Evolutionary conservation across 345 rosid genomes (phyloP).

Genomic region (Camelina hispida): DNA sequence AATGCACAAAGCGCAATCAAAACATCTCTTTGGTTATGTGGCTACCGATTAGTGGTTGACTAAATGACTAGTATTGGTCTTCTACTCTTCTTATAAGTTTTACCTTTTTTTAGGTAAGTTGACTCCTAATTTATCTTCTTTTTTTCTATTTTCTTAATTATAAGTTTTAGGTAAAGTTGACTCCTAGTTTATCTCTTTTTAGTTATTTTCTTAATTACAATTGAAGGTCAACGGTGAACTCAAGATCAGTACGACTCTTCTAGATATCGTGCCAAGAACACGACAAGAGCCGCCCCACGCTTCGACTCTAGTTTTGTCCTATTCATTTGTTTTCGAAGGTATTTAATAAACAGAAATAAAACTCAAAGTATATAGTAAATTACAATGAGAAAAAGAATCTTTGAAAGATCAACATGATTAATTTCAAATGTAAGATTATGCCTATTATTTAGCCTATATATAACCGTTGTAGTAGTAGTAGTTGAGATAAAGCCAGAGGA

Average conservation of each 20-base stretch:
- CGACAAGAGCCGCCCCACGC: slow-evolving; percentile 52
- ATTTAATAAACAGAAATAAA: not conserved
- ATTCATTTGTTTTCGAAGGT: not conserved
- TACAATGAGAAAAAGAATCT: not conserved
- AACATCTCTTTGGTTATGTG: slow-evolving; percentile 16
- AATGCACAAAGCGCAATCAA: not conserved
- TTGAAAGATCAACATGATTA: not conserved
- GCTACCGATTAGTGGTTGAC: slow-evolving; percentile 35
- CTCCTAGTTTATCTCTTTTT: slow-evolving; percentile 5
- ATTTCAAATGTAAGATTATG: not conserved
- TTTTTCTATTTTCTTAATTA: not conserved
- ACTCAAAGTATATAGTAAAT: not conserved
- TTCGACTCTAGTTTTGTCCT: slow-evolving; percentile 36
- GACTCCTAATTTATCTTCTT: slow-evolving; percentile 22
- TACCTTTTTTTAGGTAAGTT: slow-evolving; percentile 35
- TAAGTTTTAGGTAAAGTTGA: slow-evolving; percentile 37
- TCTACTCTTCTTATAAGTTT: slow-evolving; percentile 1
- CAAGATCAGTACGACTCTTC: slow-evolving; percentile 42
- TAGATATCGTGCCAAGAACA: slow-evolving; percentile 36
- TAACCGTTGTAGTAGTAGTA: not conserved
- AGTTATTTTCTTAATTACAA: not conserved
- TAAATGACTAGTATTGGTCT: slow-evolving; percentile 33
- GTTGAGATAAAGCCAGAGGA: not conserved
- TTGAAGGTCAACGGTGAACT: slow-evolving; percentile 43
- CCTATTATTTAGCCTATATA: too few relatives aligned